Evolutionary conservation across 116 monocot species (phyloP).

Genomic region (Posidonia oceanica): DNA sequence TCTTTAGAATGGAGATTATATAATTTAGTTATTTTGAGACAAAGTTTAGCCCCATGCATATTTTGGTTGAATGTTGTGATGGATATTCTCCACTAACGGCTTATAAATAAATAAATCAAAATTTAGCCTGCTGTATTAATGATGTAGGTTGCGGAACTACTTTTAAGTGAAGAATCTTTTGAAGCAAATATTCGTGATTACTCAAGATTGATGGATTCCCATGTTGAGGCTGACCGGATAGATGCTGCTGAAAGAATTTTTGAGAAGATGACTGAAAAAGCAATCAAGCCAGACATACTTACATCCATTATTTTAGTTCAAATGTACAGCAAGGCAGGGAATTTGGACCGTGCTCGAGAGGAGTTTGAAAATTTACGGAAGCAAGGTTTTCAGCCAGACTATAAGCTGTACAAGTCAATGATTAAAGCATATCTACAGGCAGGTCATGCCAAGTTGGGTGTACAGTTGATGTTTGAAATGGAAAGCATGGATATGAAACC

Average conservation of each 20-base stretch:
- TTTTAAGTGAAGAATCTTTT: constrained; percentile 61
- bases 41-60: no score
- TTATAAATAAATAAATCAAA: no score
- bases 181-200: constrained; percentile 68
- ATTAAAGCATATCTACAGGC: constrained; percentile 59
- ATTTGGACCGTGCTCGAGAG: constrained; percentile 41
- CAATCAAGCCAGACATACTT: constrained; percentile 51
- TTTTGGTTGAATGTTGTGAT: no score
- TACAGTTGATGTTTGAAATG: constrained; percentile 52
- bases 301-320: constrained; percentile 47
- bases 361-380: constrained; percentile 46
- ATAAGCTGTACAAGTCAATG: constrained; percentile 59
- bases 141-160: constrained; percentile 61
- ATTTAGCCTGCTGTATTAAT: not conserved
- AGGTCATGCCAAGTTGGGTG: constrained; percentile 43
- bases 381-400: constrained; percentile 49
- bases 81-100: not conserved
- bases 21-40: no score
- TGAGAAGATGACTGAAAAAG: constrained; percentile 58
- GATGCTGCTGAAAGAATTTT: constrained; percentile 68
- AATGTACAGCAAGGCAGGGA: constrained; percentile 71
- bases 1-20: no score
- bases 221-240: constrained; percentile 31
- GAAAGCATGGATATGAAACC: constrained; percentile 54
- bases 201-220: constrained; percentile 59